Percentiles rank a stretch among this genome's conserved stretches.
Conservation (phyloP, 192 early-diverging fungal species). For the Mortierella hygrophila region DNA sequence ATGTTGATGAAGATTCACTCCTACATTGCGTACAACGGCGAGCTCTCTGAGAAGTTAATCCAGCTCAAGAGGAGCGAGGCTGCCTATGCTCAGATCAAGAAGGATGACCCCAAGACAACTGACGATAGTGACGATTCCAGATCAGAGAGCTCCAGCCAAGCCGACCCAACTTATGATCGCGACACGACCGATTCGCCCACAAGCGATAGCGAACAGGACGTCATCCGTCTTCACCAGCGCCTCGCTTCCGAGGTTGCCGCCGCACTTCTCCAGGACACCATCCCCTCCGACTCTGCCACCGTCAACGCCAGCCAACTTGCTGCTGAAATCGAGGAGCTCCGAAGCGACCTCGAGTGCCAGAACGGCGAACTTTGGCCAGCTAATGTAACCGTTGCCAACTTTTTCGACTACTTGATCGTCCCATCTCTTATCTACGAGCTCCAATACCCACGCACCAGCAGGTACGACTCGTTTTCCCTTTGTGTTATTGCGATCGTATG, state of each 20-base stretch:
- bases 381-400: conserved; percentile 88
- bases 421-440: conserved; percentile 95
- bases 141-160: not conserved
- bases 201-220: conserved; percentile 15
- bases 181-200: not conserved
- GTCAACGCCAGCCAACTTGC: conserved; percentile 20
- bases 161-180: conserved; percentile 7
- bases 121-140: conserved; percentile 12
- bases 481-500: too few relatives aligned
- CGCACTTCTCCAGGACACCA: conserved; percentile 14
- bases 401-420: conserved; percentile 87
- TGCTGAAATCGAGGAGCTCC: conserved; percentile 64
- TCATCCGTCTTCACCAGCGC: conserved; percentile 15
- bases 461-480: conserved; percentile 51
- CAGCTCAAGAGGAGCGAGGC: conserved; percentile 53
- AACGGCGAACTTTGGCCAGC: conserved; percentile 70
- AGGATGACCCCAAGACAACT: conserved; percentile 16
- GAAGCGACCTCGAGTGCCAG: conserved; percentile 64
- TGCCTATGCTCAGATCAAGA: conserved; percentile 47
- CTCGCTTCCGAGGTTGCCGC: conserved; percentile 22
- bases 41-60: conserved; percentile 66
- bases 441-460: conserved; percentile 89
- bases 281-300: not conserved
- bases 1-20: conserved; percentile 98
- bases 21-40: conserved; percentile 87